Evolutionary conservation across 805 yeast species (phyloP).

Genomic region (Tetrapisispora namnaoensis): DNA sequence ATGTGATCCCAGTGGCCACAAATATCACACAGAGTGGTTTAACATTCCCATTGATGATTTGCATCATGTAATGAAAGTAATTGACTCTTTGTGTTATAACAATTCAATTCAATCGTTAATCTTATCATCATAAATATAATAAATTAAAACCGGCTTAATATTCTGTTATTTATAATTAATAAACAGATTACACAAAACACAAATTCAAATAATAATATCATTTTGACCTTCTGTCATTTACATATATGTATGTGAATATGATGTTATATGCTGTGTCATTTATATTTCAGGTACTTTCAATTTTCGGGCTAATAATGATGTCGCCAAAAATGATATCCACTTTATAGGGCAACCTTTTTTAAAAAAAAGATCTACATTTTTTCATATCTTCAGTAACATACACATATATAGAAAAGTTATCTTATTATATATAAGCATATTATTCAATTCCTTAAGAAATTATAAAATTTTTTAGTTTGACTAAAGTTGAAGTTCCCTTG

Average conservation of each 20-base stretch:
- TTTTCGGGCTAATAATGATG: background rate
- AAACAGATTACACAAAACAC: too few relatives aligned
- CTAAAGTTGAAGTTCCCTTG: background rate
- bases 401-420: background rate
- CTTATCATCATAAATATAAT: too few relatives aligned
- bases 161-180: too few relatives aligned
- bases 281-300: too few relatives aligned
- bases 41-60: slow-evolving; percentile 19
- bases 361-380: background rate
- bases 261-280: too few relatives aligned
- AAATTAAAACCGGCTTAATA: too few relatives aligned
- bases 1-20: slow-evolving; percentile 15
- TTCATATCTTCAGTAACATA: background rate
- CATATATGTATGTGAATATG: too few relatives aligned
- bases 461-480: too few relatives aligned
- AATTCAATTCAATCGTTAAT: background rate
- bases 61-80: slow-evolving; percentile 9
- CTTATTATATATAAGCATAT: too few relatives aligned
- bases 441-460: too few relatives aligned
- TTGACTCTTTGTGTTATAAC: slow-evolving; percentile 13
- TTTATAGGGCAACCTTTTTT: background rate
- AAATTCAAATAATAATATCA: background rate
- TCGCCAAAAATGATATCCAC: background rate
- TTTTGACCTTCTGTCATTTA: background rate
- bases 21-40: slow-evolving; percentile 24